phyloP scores from a whole-genome alignment of 2,329 filamentous ascomycete genomes.

The Cladophialophora psammophila region DNA sequence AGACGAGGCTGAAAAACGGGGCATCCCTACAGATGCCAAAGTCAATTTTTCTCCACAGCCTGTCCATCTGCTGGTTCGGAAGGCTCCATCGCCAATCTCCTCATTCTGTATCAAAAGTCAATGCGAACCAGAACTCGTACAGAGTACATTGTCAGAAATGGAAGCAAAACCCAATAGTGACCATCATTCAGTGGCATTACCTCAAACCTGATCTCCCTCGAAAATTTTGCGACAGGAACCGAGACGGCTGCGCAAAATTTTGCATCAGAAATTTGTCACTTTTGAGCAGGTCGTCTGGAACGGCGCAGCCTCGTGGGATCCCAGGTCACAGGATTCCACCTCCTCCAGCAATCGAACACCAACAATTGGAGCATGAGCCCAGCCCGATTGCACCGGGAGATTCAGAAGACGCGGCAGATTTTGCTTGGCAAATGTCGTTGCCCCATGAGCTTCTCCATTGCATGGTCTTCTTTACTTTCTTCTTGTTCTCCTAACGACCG shows the following conservation, averaged over 20 bases:
- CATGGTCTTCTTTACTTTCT: background rate
- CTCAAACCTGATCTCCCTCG: background rate
- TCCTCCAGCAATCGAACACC: background rate
- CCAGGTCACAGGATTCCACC: background rate
- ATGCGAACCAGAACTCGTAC: background rate
- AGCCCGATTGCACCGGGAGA: background rate
- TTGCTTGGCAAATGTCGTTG: background rate
- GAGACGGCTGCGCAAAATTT: background rate
- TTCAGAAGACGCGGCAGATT: background rate
- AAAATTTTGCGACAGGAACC: background rate
- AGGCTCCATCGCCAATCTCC: background rate
- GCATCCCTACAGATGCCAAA: background rate
- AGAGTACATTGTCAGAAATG: background rate
- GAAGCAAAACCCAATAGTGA: background rate
- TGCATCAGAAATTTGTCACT: background rate
- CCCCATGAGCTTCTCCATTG: background rate
- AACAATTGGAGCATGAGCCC: background rate
- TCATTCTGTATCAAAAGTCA: background rate
- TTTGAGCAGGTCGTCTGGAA: background rate
- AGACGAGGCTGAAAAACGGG: conserved; percentile 6
- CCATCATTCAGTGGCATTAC: background rate
- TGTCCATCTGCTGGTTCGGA: no score
- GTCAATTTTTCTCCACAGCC: background rate
- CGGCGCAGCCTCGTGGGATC: background rate
- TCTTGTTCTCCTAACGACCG: no score